A percentile compares a stretch with the other conserved stretches of the same genome.
Conservation (phyloP, 1,284 basidiomycete species). For the Tylopilus orsonianus region DNA sequence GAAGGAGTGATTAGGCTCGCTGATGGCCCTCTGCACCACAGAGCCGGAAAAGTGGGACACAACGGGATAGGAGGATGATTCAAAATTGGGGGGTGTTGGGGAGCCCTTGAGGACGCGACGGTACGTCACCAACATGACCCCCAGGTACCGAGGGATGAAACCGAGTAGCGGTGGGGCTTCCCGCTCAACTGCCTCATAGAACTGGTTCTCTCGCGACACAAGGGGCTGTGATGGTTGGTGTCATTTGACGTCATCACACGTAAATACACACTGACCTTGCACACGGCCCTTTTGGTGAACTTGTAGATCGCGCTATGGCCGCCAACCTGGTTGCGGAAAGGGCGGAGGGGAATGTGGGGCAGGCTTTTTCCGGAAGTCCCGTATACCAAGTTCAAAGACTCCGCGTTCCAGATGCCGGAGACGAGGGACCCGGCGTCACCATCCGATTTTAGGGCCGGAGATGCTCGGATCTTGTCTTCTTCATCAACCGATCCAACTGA, state of each 20-base stretch:
- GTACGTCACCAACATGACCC: conserved; percentile 98
- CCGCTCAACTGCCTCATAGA: conserved; percentile 95
- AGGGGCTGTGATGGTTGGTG: conserved; percentile 64
- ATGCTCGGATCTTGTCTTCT: conserved; percentile 8
- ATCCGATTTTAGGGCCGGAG: conserved; percentile 17
- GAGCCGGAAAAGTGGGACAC: conserved; percentile 25
- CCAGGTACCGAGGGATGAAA: conserved; percentile 95
- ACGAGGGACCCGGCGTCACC: conserved; percentile 19
- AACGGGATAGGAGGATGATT: conserved; percentile 20
- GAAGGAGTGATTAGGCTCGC: conserved; percentile 23
- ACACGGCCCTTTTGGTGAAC: conserved; percentile 96
- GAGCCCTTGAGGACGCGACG: conserved; percentile 64
- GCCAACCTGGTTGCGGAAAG: conserved; percentile 97
- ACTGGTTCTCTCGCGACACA: conserved; percentile 94
- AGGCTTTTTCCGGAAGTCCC: conserved; percentile 54
- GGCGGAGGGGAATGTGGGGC: conserved; percentile 92
- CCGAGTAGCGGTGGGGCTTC: conserved; percentile 89
- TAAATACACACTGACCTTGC: conserved; percentile 70
- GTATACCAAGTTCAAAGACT: conserved; percentile 42
- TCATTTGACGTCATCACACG: conserved; percentile 21
- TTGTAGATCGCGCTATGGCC: conserved; percentile 98
- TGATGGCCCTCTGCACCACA: conserved; percentile 40
- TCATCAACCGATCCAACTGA: conserved; percentile 11
- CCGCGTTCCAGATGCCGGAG: conserved; percentile 38
- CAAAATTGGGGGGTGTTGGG: conserved; percentile 25